phyloP scores from a whole-genome alignment of 2,329 filamentous ascomycete species.

The Botryosphaeria dothidea region DNA sequence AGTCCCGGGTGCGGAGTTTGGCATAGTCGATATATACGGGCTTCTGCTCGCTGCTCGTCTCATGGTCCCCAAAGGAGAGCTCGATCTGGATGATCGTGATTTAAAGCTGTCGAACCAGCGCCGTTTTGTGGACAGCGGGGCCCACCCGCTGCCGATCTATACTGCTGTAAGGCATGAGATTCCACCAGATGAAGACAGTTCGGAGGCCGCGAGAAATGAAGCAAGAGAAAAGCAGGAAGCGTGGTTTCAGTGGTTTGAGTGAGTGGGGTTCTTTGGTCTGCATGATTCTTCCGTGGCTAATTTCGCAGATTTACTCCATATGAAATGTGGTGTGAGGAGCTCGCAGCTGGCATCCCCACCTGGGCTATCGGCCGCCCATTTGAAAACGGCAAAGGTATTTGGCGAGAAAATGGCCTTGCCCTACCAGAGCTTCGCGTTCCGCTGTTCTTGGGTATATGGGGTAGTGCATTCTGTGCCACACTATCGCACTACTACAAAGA shows the following conservation, averaged over 20 bases:
- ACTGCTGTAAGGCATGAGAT: slow-evolving; percentile 96
- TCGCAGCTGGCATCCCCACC: slow-evolving; percentile 86
- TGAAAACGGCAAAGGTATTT: slow-evolving; percentile 66
- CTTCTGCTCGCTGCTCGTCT: slow-evolving; percentile 80
- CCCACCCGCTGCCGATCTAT: slow-evolving; percentile 89
- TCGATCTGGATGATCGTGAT: slow-evolving; percentile 73
- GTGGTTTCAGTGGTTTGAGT: slow-evolving; percentile 99
- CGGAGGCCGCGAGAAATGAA: slow-evolving; percentile 34
- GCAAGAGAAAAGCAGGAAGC: slow-evolving; percentile 61
- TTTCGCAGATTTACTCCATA: slow-evolving; percentile 66
- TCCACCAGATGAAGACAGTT: slow-evolving; percentile 56
- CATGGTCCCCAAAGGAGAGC: slow-evolving; percentile 81
- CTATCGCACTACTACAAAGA: slow-evolving; percentile 96
- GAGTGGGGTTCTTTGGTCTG: slow-evolving; percentile 36
- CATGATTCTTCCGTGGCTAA: slow-evolving; percentile 16
- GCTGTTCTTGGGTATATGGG: slow-evolving; percentile 90
- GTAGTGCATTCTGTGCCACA: slow-evolving; percentile 93
- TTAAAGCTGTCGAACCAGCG: slow-evolving; percentile 90
- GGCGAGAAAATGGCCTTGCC: slow-evolving; percentile 64
- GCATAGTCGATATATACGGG: slow-evolving; percentile 91
- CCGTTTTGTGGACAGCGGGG: slow-evolving; percentile 72
- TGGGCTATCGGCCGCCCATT: slow-evolving; percentile 91
- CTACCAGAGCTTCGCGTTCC: slow-evolving; percentile 84
- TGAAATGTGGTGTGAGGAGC: slow-evolving; percentile 93
- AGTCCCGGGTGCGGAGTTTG: slow-evolving; percentile 76